Conservation (phyloP, 73 alveolate species). For the Stentor roeselii region DNA sequence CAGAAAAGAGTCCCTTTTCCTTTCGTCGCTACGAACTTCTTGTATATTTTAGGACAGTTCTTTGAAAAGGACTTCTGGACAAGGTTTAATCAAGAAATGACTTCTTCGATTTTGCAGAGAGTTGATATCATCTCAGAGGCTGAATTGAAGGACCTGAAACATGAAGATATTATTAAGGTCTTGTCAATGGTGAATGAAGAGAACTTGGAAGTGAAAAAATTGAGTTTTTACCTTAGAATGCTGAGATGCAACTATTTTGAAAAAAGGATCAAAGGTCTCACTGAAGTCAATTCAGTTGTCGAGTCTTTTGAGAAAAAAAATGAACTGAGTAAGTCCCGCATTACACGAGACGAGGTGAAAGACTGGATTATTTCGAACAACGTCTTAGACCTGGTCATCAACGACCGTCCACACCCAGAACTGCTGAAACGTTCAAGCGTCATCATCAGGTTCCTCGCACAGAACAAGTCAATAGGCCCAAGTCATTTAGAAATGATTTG, state of each 20-base stretch:
- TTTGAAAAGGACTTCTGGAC: slow-evolving; percentile 36
- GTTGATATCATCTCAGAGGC: slow-evolving; percentile 42
- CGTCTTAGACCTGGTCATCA: slow-evolving; percentile 41
- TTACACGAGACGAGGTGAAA: slow-evolving; percentile 37
- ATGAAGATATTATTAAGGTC: slow-evolving; percentile 33
- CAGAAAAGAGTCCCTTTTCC: slow-evolving; percentile 42
- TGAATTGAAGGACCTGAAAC: slow-evolving; percentile 60
- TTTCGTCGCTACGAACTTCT: slow-evolving; percentile 39
- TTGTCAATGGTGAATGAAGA: slow-evolving; percentile 43
- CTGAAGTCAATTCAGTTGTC: slow-evolving; percentile 48
- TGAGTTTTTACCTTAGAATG: slow-evolving; percentile 43
- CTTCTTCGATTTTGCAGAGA: slow-evolving; percentile 32
- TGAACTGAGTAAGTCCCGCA: slow-evolving; percentile 6
- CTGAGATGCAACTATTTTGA: slow-evolving; percentile 45
- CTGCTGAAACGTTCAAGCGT: slow-evolving; percentile 52
- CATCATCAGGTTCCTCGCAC: slow-evolving; percentile 47
- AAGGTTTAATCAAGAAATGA: slow-evolving; percentile 28
- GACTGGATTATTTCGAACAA: slow-evolving; percentile 43
- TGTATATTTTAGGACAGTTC: slow-evolving; percentile 33
- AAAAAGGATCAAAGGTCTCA: slow-evolving; percentile 56
- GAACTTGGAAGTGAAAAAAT: slow-evolving; percentile 41
- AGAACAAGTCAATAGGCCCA: slow-evolving; percentile 31
- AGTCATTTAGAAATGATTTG: slow-evolving; percentile 50
- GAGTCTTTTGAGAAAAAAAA: slow-evolving; percentile 34
- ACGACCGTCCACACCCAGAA: slow-evolving; percentile 57